Evolutionary conservation across 306 rosid species (phyloP).

Genomic region (Prinsepia uniflora): DNA sequence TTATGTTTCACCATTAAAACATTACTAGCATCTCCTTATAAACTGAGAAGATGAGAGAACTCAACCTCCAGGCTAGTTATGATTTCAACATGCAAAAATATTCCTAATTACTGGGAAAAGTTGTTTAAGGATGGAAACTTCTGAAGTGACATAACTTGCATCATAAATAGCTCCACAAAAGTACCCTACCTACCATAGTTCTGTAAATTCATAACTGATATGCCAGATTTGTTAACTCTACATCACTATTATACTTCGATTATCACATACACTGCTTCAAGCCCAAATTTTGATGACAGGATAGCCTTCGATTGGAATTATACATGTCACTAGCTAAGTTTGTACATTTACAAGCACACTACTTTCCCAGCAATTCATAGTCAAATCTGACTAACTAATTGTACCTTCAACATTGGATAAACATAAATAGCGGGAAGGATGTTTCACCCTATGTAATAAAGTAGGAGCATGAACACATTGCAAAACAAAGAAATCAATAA

Average conservation of each 20-base stretch:
- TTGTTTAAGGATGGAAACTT: background rate
- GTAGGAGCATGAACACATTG: background rate
- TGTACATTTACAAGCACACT: background rate
- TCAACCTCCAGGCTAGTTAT: background rate
- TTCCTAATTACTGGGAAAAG: background rate
- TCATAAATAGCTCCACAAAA: no score
- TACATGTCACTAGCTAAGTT: background rate
- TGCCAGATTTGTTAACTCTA: background rate
- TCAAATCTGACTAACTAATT: background rate
- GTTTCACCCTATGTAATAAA: background rate
- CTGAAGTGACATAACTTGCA: background rate
- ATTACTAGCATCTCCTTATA: background rate
- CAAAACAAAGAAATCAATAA: background rate
- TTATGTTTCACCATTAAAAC: background rate
- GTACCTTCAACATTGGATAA: background rate
- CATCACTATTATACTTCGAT: background rate
- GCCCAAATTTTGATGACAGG: background rate
- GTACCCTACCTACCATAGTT: no score
- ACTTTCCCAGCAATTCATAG: background rate
- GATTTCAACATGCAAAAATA: background rate
- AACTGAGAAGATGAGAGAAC: background rate
- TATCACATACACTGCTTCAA: background rate
- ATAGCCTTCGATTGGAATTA: background rate
- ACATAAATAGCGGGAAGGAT: background rate
- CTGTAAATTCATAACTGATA: background rate